Base-by-base conservation (phyloP, 345 rosid species). In the Erucastrum elatum region DNA sequence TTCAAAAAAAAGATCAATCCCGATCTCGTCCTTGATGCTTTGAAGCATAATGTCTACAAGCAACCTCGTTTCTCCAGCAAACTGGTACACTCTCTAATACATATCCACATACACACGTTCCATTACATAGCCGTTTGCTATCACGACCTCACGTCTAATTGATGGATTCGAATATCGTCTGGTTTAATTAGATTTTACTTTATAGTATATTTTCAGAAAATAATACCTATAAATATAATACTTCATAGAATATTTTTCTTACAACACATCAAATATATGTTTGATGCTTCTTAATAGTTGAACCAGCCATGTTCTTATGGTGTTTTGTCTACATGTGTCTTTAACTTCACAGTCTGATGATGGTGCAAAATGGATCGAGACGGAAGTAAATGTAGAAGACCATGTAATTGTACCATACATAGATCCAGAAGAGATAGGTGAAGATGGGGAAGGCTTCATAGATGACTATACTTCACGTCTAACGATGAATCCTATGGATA, bases 61-160 rank as follows among this genome's bases (percentile, higher is more conserved):
- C 97, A 91, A 76, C 97, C 98, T 83, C 98, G 98, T 73, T 91
- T 94, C 85, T 87, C 90, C 30, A 88, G 88, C 83, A 89, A 82
- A 61, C 85, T 87, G 85, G 98, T 91, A 71, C 62, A 3, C 15
- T 9, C 15, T 9, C 30, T 2, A 29, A 49, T 51, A 31, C 34
- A 66, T 68, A 30, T 31, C 8, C 25, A 58, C 31, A 58, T 9
- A 17, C 49, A 41, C 1, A 41, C 49, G 49, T 41, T 10, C 13
- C 49, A 10, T 41, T 41, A 10, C 4, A 41, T 10, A 39, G 12
- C 0, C 12, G 12, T 39, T 39, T 39, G 12, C 9, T 39, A 41
- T 41, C 13, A 10, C 49, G 13, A 10, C 13, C 10, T 41, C 13
- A 10, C 49, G 13, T 41, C 13, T 41, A 10, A 41, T 9, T 41